Base-by-base conservation (phyloP, 371 early-diverging fungal genomes). In the Mucor ambiguus region DNA sequence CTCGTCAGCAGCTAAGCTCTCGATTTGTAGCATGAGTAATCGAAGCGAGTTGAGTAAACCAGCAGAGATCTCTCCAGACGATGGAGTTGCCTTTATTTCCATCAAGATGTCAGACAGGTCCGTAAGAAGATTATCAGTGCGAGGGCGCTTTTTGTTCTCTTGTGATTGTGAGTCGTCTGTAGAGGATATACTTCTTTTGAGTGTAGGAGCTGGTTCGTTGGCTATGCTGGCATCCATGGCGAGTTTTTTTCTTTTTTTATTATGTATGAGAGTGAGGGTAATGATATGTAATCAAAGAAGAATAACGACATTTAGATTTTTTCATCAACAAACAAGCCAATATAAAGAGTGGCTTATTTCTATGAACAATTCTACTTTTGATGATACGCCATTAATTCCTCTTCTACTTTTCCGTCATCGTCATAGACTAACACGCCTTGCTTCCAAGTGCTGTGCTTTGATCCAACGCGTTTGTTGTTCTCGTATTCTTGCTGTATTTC, bases 401-500 rank as follows among this genome's bases (percentile, higher is more conserved):
- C 70, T 48, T 80, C 83, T 4, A 95, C 94, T 37, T 80, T 67
- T 2, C 94, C 94, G 12, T 89, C 91, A 61, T 94, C 95, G 74
- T 95, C 95, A 57, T 93, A 93, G 1, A 95, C 93, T 20, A 95
- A 77, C 2, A 87, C 88, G 41, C 92, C 91, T 56, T 88, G 88
- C 63, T 94, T 95, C 95, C 94, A 95, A 26, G 87, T 76, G 7
- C 87, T 89, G 66, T 85, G 83, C 65, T 87, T 82, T n/a, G 91
- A 58, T 5, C 94, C 95, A 66, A 95, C 84, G 4, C 85, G 86
- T 71, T 93, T 92, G 76, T 95, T 95, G 48, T 85, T 78, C 43
- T 90, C 88, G 65, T 89, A 93, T 66, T 95, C 94, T 37, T 80
- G 72, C 41, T 81, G 77, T 55, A 95, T 92, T 46, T 82, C 90